Percentiles rank a stretch among this genome's conserved stretches.
These are phyloP conservation scores for Rhodamnia argentea DNA, from an alignment of 345 rosid genomes.

Conservation along the genomic window DNA sequence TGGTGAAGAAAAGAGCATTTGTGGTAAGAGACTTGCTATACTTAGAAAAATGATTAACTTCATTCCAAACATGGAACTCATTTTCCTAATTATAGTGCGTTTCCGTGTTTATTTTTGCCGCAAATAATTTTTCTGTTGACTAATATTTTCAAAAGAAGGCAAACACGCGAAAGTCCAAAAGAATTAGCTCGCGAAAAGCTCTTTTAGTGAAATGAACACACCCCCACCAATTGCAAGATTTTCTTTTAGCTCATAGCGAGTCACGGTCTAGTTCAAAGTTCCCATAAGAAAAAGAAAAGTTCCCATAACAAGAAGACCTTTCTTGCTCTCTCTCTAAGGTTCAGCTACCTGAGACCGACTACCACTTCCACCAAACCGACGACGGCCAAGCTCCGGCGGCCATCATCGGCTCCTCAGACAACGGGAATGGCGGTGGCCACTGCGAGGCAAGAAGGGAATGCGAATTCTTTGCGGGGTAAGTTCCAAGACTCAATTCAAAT, in stretches of 20 bases:
- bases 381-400: not conserved
- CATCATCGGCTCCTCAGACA: not conserved
- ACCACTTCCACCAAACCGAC: not conserved
- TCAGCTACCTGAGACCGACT: not conserved
- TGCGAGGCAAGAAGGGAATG: not conserved
- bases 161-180: fast-evolving
- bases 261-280: not conserved
- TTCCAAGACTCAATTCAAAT: not conserved
- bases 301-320: not conserved
- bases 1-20: not conserved
- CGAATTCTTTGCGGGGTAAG: not conserved
- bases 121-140: not conserved
- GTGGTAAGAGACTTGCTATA: not conserved
- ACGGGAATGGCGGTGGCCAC: not conserved
- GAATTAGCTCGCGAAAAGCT: fast-evolving
- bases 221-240: not conserved
- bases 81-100: not conserved
- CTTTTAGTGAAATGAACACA: fast-evolving
- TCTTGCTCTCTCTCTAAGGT: not conserved
- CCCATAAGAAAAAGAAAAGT: not conserved
- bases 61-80: not conserved
- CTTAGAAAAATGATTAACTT: not conserved
- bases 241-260: not conserved
- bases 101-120: fast-evolving
- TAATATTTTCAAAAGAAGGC: fast-evolving